Evolutionary conservation across 2,329 filamentous ascomycete species (phyloP), one percentile per base, ranked within the genome.

Genomic region (Teratosphaeriaceae sp.): DNA sequence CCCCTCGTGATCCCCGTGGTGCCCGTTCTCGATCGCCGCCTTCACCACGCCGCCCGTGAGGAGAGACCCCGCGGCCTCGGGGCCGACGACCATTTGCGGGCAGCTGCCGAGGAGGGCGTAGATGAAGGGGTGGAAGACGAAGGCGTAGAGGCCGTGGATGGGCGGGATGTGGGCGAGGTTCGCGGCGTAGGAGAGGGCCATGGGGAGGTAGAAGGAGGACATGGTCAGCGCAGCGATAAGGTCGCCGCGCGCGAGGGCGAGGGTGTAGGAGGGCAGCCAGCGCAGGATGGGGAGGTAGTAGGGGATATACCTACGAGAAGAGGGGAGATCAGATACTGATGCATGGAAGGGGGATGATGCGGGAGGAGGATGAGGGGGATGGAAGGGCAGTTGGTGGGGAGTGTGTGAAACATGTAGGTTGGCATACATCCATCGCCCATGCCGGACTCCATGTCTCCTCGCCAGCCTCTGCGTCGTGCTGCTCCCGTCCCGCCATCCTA

Each of bases 181-280:
- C 30, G 87, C 81, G 43, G 92, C 88, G 51, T 94, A 84, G 0
- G 92, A 97, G 12, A 98, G 76, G 0, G 88, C 85, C 89, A 98
- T 96, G 40, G 92, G 92, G 27, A 98, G 84, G 64, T 98, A 98
- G 69, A 98, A 92, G 20, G 89, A 95, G n/a, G 90, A 87, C 70
- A 98, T 84, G n/a, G 92, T 97, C 49, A 97, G 64, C 38, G 90
- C 89, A 7, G 90, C 84, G 12, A 94, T 73, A 15, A 97, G 68
- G 64, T 98, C 92, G 37, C 92, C 92, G 54, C 83, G 79, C 37
- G 97, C 65, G 65, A 86, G 95, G 3, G 79, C 77, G 75, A 80
- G 82, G 54, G 78, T 80, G 66, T 98, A 98, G 66, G 95, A 87
- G 40, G 73, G 75, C 49, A 94, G 83, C 92, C 92, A 98, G 51